Base-by-base conservation (phyloP, 768 basidiomycete genomes). In the Kwoniella sp. region DNA sequence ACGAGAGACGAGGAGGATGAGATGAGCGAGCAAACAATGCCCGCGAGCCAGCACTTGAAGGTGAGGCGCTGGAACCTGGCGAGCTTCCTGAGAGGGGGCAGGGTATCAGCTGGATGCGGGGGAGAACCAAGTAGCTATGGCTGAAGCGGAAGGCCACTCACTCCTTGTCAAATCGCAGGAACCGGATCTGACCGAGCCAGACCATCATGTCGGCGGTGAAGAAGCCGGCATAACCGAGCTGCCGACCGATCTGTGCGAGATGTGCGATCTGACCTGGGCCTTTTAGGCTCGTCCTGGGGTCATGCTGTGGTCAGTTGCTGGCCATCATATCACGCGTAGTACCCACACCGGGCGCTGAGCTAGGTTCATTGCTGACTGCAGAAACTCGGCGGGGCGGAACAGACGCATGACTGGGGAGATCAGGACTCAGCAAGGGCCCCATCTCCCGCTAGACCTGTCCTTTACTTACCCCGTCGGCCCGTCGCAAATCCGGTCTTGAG, bases 321-420 rank as follows among this genome's bases (percentile, higher is more conserved):
- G 44, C 10, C 41, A n/a, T n/a, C 28, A 42, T 23, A 15, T 8
- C 19, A 40, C 38, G 38, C 14, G 23, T 42, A 33, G 5, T 17
- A 62, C 73, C 44, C 40, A 75, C 73, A 69, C 50, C 5, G 70
- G 69, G 9, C 52, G 44, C 14, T 62, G 58, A 3, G 83, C 77
- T 17, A 86, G 84, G 45, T 84, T 84, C 38, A 95, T 76, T 26
- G 89, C 91, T 1, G 89, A 83, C 72, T 98, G 93, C 5, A 92
- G 78, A 75, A 95, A 89, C 70, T 99, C 95, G 57, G 92, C 63
- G 7, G 91, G 90, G 75, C 96, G 93, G 62, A 90, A 89, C 46
- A 99, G 78, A 14, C 95, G 84, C 80, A 98, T 79, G 31, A 95
- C 93, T 98, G 59, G 15, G 11, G 6, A 25, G 19, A 45, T 15